These are phyloP conservation scores for Penicillium parvum DNA, from an alignment of 495 filamentous ascomycete genomes.

Conservation along the genomic window DNA sequence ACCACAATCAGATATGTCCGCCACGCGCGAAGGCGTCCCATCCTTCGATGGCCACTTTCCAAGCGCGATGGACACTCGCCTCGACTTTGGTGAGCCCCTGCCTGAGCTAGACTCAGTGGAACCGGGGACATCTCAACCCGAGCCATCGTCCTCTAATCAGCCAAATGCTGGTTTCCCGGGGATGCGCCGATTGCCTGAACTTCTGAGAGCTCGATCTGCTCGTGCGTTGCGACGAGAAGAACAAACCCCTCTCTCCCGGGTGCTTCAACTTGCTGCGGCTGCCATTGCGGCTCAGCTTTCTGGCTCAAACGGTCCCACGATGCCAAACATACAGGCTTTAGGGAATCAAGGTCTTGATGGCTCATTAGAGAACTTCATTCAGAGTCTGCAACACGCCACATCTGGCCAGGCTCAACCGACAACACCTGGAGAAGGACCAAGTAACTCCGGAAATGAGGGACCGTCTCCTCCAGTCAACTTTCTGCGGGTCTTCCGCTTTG, in stretches of 20 bases:
- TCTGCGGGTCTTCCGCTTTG: constrained; percentile 57
- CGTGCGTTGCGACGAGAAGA: constrained; percentile 51
- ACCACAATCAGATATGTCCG: constrained; percentile 19
- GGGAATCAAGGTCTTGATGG: constrained; percentile 55
- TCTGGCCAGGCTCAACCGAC: constrained; percentile 40
- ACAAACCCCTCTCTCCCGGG: constrained; percentile 53
- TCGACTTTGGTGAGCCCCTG: constrained; percentile 37
- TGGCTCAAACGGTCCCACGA: constrained; percentile 47
- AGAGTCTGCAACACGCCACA: constrained; percentile 52
- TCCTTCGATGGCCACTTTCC: constrained; percentile 14
- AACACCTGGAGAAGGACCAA: constrained; percentile 28
- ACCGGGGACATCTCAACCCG: constrained; percentile 22
- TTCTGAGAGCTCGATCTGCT: constrained; percentile 46
- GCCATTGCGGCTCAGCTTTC: constrained; percentile 59
- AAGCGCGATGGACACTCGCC: constrained; percentile 38
- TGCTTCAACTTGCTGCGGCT: constrained; percentile 56
- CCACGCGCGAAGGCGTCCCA: constrained; percentile 8
- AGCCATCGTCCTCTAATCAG: constrained; percentile 19
- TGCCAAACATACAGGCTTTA: constrained; percentile 55
- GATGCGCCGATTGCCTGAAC: constrained; percentile 38
- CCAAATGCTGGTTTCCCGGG: constrained; percentile 23
- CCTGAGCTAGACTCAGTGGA: constrained; percentile 45
- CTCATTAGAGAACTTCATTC: constrained; percentile 53
- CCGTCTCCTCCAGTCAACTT: constrained; percentile 53
- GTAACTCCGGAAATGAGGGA: constrained; percentile 23